phyloP scores from a whole-genome alignment of 176 grass and related monocot species.

The Thalia dealbata region DNA sequence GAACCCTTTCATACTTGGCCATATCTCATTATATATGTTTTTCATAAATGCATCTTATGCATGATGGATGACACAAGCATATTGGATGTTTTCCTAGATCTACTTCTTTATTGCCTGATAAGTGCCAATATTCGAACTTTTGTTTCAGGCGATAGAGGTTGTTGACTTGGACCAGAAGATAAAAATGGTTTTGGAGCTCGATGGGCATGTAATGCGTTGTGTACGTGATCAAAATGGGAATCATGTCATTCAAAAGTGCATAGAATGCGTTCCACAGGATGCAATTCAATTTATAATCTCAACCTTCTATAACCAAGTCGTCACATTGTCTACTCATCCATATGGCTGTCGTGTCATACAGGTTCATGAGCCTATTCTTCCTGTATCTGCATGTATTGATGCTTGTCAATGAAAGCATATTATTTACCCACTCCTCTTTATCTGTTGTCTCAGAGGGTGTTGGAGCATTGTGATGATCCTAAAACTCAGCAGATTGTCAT shows the following conservation, averaged over 20 bases:
- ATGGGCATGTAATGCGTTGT: constrained; percentile 72
- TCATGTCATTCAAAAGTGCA: constrained; percentile 83
- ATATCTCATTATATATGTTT: no score
- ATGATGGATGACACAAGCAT: no score
- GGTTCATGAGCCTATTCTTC: constrained; percentile 11
- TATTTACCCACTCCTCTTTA: not conserved
- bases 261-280: constrained; percentile 72
- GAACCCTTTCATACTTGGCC: no score
- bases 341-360: constrained; percentile 82
- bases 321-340: constrained; percentile 67
- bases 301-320: constrained; percentile 79
- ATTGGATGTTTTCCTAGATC: not conserved
- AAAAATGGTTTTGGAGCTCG: constrained; percentile 65
- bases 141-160: constrained; percentile 62
- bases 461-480: constrained; percentile 71
- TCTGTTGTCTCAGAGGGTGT: constrained; percentile 40
- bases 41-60: no score
- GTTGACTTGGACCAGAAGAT: constrained; percentile 68
- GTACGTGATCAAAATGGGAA: constrained; percentile 94
- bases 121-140: not conserved
- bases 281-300: constrained; percentile 69
- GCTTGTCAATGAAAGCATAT: not conserved
- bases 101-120: not conserved
- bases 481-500: constrained; percentile 77
- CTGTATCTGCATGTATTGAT: not conserved